Base-by-base conservation (phyloP, 495 filamentous ascomycete species). In the Penicillium simplicissimum region DNA sequence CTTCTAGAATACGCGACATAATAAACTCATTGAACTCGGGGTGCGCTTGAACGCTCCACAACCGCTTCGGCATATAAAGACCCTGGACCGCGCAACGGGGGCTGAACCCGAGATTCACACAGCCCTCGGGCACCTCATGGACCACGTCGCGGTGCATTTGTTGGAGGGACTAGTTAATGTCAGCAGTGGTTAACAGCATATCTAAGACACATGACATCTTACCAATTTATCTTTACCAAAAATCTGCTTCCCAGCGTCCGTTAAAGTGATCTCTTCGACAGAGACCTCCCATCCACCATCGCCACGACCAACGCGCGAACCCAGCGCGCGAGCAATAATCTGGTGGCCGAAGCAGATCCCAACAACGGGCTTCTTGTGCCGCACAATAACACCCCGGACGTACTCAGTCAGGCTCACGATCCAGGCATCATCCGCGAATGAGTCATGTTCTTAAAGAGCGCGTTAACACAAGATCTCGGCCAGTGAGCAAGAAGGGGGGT, bases 311-410 rank as follows among this genome's bases (percentile, higher is more conserved):
- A 96, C 87, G 51, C 79, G 81, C 21, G 76, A 81, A 1, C 88
- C 90, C 63, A 96, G 67, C 3, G 92, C 92, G 13, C 93, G 81
- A 0, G 85, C 91, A 58, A 96, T 78, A 52, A 96, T 93, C 74
- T 97, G 92, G 69, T 96, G 92, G n/a, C 93, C 93, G 69, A 93
- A 96, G 68, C 93, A 96, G 10, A 95, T 82, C 4, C 93, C 93
- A 33, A 96, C 78, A 14, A 94, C 77, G 7, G 83, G 81, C 45
- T 93, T 83, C 60, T 79, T 73, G n/a, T 74, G 65, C 42, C 84
- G 75, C 51, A 71, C 63, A 47, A 90, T 68, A 55, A 87, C 53
- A 34, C 79, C 71, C 42, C 79, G 79, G 0, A 83, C 78, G 67
- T 85, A 96, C 34, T 86, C 81, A 0, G 90, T 86, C 1, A 96